Evolutionary conservation across 78 protist species (phyloP), one percentile per base, ranked within the genome.

Genomic region (Creolimax fragrantissima): DNA sequence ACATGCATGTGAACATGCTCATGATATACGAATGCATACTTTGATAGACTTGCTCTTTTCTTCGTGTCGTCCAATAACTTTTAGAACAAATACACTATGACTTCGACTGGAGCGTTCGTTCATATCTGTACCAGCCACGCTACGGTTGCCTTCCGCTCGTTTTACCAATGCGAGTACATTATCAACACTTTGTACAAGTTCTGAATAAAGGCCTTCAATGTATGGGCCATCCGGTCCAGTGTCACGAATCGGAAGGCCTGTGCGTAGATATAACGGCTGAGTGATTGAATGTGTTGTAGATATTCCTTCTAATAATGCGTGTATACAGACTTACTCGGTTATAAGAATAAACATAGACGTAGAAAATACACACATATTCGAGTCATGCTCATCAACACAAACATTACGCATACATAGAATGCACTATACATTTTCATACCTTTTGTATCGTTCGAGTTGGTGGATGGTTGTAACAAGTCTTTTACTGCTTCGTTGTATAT

Each of bases 401-500:
- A n/a, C n/a, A n/a, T n/a, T n/a, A n/a, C n/a, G n/a, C n/a, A n/a
- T n/a, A n/a, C 74, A 24, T 0, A 32, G 74, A 17, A 58, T 24
- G 74, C 74, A 58, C 24, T 58, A 37, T 6, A 88, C 11, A 32
- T 35, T 11, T 37, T 7, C 67, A 35, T 35, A 88, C 44, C 89
- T 88, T 58, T 58, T 58, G 74, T 58, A 24, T 58, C 24, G 74
- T 58, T 24, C 24, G 74, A 58, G 74, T 17, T 17, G 74, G n/a
- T n/a, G n/a, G n/a, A n/a, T n/a, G n/a, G n/a, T n/a, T 17, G 91
- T 4, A 96, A 92, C 89, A 96, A 90, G 58, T 96, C 97, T 43
- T 91, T 43, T 32, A 96, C 45, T 6, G 93, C 45, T 83, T 96
- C 97, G 92, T 96, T 96, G 95, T 96, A 96, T 84, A 96, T 94